Evolutionary conservation across 805 yeast species (phyloP).

Genomic region (Tetrapisispora phaffii): DNA sequence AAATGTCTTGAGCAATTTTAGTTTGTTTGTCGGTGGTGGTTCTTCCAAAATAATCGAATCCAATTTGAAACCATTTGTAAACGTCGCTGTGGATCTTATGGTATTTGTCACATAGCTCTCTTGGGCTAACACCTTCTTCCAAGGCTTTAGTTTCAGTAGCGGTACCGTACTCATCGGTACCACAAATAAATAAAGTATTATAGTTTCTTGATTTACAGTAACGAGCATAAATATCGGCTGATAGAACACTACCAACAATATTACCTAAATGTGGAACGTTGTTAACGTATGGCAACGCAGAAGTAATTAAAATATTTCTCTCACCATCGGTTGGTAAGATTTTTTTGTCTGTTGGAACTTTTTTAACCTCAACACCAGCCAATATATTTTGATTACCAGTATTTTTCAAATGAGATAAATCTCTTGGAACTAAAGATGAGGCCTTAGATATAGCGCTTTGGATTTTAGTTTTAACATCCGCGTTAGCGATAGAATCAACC

Average conservation of each 20-base stretch:
- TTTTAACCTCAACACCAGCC: constrained; percentile 18
- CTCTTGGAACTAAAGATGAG: constrained; percentile 28
- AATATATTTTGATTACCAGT: constrained; percentile 32
- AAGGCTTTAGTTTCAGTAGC: constrained; percentile 98
- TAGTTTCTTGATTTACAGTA: constrained; percentile 82
- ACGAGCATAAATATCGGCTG: constrained; percentile 90
- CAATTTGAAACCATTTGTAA: constrained; percentile 94
- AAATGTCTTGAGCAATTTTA: constrained; percentile 90
- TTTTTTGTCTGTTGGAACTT: constrained; percentile 22
- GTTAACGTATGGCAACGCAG: constrained; percentile 96
- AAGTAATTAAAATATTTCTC: constrained; percentile 79
- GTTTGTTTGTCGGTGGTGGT: constrained; percentile 90
- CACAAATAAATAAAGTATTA: constrained; percentile 81
- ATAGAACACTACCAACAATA: constrained; percentile 86
- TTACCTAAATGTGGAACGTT: constrained; percentile 98
- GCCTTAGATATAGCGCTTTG: constrained; percentile 39
- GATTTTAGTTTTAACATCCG: constrained; percentile 13
- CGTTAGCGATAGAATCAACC: neutral
- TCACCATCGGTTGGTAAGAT: constrained; percentile 61
- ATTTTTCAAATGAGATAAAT: constrained; percentile 28
- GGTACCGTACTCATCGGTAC: constrained; percentile 98
- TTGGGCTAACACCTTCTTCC: constrained; percentile 85
- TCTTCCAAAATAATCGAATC: constrained; percentile 91
- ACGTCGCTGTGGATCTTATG: constrained; percentile 78
- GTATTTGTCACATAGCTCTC: constrained; percentile 84